phyloP scores from a whole-genome alignment of 805 yeast species.

The Metahyphopichia silvanorum region DNA sequence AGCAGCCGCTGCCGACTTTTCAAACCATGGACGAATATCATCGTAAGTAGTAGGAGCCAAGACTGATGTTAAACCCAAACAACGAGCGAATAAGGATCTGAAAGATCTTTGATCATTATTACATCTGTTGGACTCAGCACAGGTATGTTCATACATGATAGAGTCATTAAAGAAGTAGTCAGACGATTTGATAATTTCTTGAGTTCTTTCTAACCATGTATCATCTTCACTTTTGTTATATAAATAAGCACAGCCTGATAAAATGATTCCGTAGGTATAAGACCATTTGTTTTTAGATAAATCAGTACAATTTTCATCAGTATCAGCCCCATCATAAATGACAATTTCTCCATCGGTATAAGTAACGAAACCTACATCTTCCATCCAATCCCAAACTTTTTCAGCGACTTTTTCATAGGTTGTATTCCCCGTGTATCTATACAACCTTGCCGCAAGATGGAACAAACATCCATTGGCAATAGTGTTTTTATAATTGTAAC shows the following conservation, averaged over 20 bases:
- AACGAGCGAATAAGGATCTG: conserved; percentile 64
- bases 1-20: conserved; percentile 64
- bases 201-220: conserved; percentile 39
- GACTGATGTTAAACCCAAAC: conserved; percentile 55
- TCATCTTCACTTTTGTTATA: conserved; percentile 56
- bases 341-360: conserved; percentile 18
- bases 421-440: conserved; percentile 73
- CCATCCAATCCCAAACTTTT: conserved; percentile 78
- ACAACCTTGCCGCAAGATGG: conserved; percentile 82
- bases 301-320: conserved; percentile 43
- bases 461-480: conserved; percentile 89
- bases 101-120: conserved; percentile 77
- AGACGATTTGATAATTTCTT: conserved; percentile 35
- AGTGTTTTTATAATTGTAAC: conserved; percentile 89
- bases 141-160: conserved; percentile 60
- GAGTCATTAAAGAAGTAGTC: conserved; percentile 43
- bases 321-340: conserved; percentile 59
- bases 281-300: conserved; percentile 57
- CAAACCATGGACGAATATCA: conserved; percentile 38
- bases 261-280: conserved; percentile 65
- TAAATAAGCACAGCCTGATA: conserved; percentile 69
- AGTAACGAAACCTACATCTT: conserved; percentile 30
- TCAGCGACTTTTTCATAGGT: conserved; percentile 76
- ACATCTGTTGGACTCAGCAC: conserved; percentile 52
- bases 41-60: conserved; percentile 50